Evolutionary conservation across 2,329 filamentous ascomycete species (phyloP).

Genomic region (Thielaviopsis ethacetica): DNA sequence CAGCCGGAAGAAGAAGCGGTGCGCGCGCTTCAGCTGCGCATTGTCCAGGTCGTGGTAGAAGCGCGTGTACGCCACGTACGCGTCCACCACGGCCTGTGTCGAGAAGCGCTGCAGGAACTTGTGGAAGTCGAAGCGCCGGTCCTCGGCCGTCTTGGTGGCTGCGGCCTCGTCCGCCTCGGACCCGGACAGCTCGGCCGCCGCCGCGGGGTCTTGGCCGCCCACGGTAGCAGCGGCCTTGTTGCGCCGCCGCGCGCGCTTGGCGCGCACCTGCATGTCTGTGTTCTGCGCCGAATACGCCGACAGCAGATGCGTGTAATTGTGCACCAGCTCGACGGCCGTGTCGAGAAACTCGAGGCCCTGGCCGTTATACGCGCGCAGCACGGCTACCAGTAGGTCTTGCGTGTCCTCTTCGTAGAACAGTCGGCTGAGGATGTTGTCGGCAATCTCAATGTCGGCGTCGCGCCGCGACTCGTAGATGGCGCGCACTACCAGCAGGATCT

Average conservation of each 20-base stretch:
- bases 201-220: slow-evolving; percentile 15
- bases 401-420: slow-evolving; percentile 98
- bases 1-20: slow-evolving; percentile 85
- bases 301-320: slow-evolving; percentile 82
- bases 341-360: slow-evolving; percentile 91
- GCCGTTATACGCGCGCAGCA: slow-evolving; percentile 75
- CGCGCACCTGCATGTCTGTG: slow-evolving; percentile 80
- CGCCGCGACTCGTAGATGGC: slow-evolving; percentile 73
- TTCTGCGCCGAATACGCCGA: slow-evolving; percentile 94
- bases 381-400: slow-evolving; percentile 69
- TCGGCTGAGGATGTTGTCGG: slow-evolving; percentile 87
- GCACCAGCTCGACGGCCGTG: slow-evolving; percentile 73
- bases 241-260: slow-evolving; percentile 52
- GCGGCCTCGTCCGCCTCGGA: slow-evolving; percentile 42
- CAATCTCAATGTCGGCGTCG: slow-evolving; percentile 94
- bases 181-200: slow-evolving; percentile 17
- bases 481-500: slow-evolving; percentile 81
- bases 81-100: slow-evolving; percentile 72
- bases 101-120: slow-evolving; percentile 69
- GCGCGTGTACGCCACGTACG: slow-evolving; percentile 63
- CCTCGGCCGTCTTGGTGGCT: slow-evolving; percentile 54
- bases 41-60: slow-evolving; percentile 68
- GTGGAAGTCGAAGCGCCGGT: slow-evolving; percentile 88
- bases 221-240: slow-evolving; percentile 35
- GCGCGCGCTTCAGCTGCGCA: slow-evolving; percentile 73